Base-by-base conservation (phyloP, 2,329 filamentous ascomycete species). In the Ilyonectria mors-panacis region DNA sequence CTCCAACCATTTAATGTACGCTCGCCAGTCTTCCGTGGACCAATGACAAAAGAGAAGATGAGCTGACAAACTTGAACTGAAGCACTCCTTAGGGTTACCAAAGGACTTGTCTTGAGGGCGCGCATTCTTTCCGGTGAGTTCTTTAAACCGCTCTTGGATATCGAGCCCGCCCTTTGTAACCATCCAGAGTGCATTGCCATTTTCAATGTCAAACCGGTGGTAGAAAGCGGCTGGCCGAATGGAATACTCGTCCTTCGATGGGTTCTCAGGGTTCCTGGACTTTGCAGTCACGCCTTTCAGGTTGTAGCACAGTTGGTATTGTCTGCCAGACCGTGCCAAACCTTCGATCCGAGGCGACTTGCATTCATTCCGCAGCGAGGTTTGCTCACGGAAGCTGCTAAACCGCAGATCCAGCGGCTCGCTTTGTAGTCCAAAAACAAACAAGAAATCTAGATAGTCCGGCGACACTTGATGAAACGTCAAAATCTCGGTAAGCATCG, bases 231-330 rank as follows among this genome's bases (percentile, higher is more conserved):
- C 60, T 7, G 53, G 42, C 7, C 60, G 53, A 13, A 63, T 63
- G 1, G 60, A 63, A 13, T 51, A 57, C 9, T 28, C 45, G 33
- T 23, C 21, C 21, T 54, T 54, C 2, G 8, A 44, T 1, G 28
- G 17, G 4, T 42, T 21, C 5, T 39, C 19, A 4, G 19, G 12
- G 19, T 42, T 33, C 4, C 17, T 42, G 28, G 12, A 3, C 19
- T 55, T 55, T 7, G n/a, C 50, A 28, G 50, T 55, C 28, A 63
- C 60, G 4, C 60, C 53, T 50, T 63, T 63, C 6, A 63, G 30
- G 4, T 63, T 63, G 23, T 58, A 63, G 19, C 53, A 63, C 9
- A 63, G 42, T n/a, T 63, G 60, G n/a, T 63, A 63, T 23, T 63
- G 53, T 10, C 60, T 57, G 6, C 60, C 60, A 15, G 60, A 63